Conservation (phyloP, 129 eudicot species). For the Flaveria ramosissima region DNA sequence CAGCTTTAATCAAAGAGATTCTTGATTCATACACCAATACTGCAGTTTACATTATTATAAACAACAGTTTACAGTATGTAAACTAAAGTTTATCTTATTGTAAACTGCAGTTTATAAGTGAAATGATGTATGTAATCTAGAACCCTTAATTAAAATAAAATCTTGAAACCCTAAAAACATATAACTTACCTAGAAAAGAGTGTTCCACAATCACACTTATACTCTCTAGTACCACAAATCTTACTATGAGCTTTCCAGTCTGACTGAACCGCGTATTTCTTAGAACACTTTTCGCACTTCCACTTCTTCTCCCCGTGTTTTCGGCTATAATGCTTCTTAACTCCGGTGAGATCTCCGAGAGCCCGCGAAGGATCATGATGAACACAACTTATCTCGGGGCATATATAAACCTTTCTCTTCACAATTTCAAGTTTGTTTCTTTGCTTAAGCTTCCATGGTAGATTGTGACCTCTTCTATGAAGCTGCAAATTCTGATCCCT, state of each 20-base stretch:
- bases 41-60: too few species aligned
- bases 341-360: constrained; percentile 88
- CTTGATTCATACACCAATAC: too few species aligned
- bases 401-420: constrained; percentile 70
- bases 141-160: constrained; percentile 2
- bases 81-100: too few species aligned
- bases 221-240: constrained; percentile 94
- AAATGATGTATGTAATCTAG: neutral
- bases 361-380: constrained; percentile 90
- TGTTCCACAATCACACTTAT: constrained; percentile 92
- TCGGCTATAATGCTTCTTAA: constrained; percentile 78
- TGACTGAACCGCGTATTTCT: constrained; percentile 88
- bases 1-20: too few species aligned
- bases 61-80: too few species aligned
- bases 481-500: constrained; percentile 90
- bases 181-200: constrained; percentile 67
- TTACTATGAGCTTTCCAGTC: constrained; percentile 95
- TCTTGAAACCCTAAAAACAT: constrained; percentile 6
- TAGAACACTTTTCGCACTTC: constrained; percentile 88
- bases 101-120: neutral
- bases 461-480: constrained; percentile 87
- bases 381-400: constrained; percentile 76
- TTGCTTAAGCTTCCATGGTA: constrained; percentile 92
- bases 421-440: constrained; percentile 57
- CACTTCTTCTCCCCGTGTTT: constrained; percentile 96